Percentiles rank a stretch among this genome's conserved stretches.
Conservation (phyloP, 495 filamentous ascomycete species). For the Lophiotrema nucula region DNA sequence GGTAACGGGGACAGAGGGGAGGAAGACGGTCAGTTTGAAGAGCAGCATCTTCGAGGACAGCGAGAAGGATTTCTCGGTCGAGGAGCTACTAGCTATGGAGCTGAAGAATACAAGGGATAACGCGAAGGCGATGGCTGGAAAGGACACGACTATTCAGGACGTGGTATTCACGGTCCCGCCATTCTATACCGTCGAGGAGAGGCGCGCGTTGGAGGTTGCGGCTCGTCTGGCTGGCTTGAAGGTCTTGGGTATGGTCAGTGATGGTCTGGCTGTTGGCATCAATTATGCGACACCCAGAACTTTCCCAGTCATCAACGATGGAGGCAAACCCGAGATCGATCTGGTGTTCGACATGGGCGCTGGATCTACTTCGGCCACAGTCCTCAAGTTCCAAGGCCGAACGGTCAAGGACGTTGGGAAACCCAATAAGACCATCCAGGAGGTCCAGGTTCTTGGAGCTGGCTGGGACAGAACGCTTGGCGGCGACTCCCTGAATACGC, state of each 20-base stretch:
- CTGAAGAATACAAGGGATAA: constrained; percentile 83
- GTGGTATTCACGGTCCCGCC: constrained; percentile 88
- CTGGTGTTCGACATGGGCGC: constrained; percentile 98
- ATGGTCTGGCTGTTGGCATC: constrained; percentile 87
- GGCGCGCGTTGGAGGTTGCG: constrained; percentile 74
- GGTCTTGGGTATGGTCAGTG: constrained; percentile 79
- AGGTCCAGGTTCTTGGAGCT: constrained; percentile 79
- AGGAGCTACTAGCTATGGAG: constrained; percentile 97
- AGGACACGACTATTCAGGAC: constrained; percentile 69
- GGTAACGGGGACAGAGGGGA: constrained; percentile 54
- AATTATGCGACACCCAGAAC: constrained; percentile 91
- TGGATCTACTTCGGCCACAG: constrained; percentile 92
- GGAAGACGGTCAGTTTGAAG: constrained; percentile 72
- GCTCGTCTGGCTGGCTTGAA: constrained; percentile 84
- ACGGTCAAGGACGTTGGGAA: constrained; percentile 88
- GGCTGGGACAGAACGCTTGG: constrained; percentile 90
- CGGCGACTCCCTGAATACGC: constrained; percentile 82
- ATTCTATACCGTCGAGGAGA: constrained; percentile 88
- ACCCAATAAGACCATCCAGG: constrained; percentile 95
- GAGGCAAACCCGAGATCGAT: constrained; percentile 86
- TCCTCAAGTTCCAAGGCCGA: constrained; percentile 84
- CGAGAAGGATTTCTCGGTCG: constrained; percentile 74
- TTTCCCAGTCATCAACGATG: constrained; percentile 80
- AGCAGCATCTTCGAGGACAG: constrained; percentile 66
- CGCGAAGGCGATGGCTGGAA: constrained; percentile 81